Base-by-base conservation (phyloP, 257 asterid species). In the Nicotiana tomentosiformis region DNA sequence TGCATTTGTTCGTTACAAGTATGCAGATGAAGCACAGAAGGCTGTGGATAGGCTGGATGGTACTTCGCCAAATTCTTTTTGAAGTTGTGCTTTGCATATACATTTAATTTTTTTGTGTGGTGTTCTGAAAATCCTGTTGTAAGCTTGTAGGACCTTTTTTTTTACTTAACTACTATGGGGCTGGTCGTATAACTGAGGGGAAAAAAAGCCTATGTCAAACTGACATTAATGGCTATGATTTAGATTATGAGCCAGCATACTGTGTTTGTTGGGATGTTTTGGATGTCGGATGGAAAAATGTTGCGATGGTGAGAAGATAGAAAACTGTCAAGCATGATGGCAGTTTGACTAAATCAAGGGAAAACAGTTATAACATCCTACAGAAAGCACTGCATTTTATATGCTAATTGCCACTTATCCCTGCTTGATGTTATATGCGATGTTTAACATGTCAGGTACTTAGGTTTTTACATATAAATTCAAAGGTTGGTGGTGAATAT, bases 41-140 rank as follows among this genome's bases (percentile, higher is more conserved):
- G 99, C 98, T 1, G 99, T 96, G 18, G 98, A 96, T 0, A 96
- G 90, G 91, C 98, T 94, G 23, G 98, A 96, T 88, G 99, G 99
- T 96, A 66, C 77, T 18, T 39, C 3, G 30, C 57, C 14, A 18
- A n/a, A 32, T 15, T 0, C 26, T n/a, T 58, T 18, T 12, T 5
- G 12, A 3, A 12, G n/a, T 20, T 5, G 78, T 23, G 12, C 60
- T 46, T 7, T 43, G 60, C 20, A 11, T 46, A 5, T 69, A 20
- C 37, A 43, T 35, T 17, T 8, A n/a, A 9, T 33, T 18, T 10
- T 7, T 35, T 43, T 5, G 2, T 32, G 32, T 35, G 77, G 18
- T 70, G 11, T 69, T 43, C 58, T 39, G 29, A 58, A 37, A 39
- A 8, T 65, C 39, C 43, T 12, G 43, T 20, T 43, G 60, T 43